These are phyloP conservation scores for Candida insectalens DNA, from an alignment of 805 yeast species.

Conservation along the genomic window DNA sequence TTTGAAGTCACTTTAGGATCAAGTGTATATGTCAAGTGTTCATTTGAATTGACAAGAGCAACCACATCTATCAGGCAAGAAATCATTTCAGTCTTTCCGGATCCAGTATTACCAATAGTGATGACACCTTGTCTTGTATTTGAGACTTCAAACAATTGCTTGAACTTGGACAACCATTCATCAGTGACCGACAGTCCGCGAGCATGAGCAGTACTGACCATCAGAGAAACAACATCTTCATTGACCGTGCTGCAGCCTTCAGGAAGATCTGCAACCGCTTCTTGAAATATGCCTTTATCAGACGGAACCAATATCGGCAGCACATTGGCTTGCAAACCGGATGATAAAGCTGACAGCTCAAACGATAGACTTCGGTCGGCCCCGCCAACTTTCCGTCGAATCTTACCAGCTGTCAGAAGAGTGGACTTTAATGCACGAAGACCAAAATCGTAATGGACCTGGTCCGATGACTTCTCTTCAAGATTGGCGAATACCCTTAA, in stretches of 20 bases:
- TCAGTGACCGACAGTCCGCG: not conserved
- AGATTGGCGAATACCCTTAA: slow-evolving; percentile 47
- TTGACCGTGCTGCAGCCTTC: not conserved
- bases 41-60: slow-evolving; percentile 20
- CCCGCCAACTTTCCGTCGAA: slow-evolving; percentile 15
- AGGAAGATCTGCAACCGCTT: slow-evolving; percentile 1
- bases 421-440: slow-evolving; percentile 69
- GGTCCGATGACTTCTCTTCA: slow-evolving; percentile 32
- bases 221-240: not conserved
- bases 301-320: slow-evolving; percentile 52
- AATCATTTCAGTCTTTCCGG: slow-evolving; percentile 62
- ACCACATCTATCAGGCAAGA: slow-evolving; percentile 37
- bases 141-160: slow-evolving; percentile 56
- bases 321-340: slow-evolving; percentile 50
- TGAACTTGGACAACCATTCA: slow-evolving; percentile 42
- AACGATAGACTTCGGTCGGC: not conserved
- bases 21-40: slow-evolving; percentile 34
- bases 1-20: slow-evolving; percentile 75
- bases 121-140: slow-evolving; percentile 68
- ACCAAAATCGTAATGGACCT: slow-evolving; percentile 85
- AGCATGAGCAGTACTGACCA: too few species aligned
- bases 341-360: slow-evolving; percentile 27
- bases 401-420: slow-evolving; percentile 45
- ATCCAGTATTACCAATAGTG: slow-evolving; percentile 66
- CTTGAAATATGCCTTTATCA: slow-evolving; percentile 38